Percentiles rank a stretch among this genome's conserved stretches.
phyloP scores from a whole-genome alignment of 305 asterid genomes.

The Fraxinus floribunda region DNA sequence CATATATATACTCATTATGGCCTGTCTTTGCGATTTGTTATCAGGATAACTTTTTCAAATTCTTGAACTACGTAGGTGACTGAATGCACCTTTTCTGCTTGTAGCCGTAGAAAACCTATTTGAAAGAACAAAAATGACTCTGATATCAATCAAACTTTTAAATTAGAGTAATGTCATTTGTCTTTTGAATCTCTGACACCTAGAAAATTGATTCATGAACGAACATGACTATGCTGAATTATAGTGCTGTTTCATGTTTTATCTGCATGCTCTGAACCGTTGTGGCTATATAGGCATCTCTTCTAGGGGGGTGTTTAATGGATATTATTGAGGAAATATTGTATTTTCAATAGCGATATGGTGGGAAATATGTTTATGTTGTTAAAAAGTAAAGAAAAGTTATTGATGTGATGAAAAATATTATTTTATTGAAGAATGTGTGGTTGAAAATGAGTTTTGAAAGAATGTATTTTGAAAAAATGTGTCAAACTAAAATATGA shows the following conservation, averaged over 20 bases:
- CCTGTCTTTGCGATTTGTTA: slow-evolving; percentile 28
- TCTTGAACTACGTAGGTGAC: slow-evolving; percentile 23
- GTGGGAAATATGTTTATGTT: too few relatives aligned
- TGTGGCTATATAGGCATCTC: neutral
- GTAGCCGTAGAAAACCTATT: neutral
- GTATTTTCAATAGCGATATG: too few relatives aligned
- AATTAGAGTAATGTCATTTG: neutral
- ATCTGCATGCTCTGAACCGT: neutral
- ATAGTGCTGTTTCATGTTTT: neutral
- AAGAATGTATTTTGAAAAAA: too few relatives aligned
- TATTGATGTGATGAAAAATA: too few relatives aligned
- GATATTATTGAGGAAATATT: too few relatives aligned
- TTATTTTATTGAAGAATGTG: too few relatives aligned
- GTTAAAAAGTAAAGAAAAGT: too few relatives aligned
- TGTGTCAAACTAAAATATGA: neutral
- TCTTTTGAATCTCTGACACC: neutral
- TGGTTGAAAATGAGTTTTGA: too few relatives aligned
- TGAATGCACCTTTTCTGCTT: neutral
- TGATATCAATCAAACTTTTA: neutral
- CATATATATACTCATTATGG: slow-evolving; percentile 30
- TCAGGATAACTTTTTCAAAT: slow-evolving; percentile 18
- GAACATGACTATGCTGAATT: neutral
- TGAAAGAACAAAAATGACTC: neutral
- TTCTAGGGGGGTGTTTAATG: too few relatives aligned
- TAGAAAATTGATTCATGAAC: neutral